Base-by-base conservation (phyloP, 139 green algal species). In the Picochlorum sp. region DNA sequence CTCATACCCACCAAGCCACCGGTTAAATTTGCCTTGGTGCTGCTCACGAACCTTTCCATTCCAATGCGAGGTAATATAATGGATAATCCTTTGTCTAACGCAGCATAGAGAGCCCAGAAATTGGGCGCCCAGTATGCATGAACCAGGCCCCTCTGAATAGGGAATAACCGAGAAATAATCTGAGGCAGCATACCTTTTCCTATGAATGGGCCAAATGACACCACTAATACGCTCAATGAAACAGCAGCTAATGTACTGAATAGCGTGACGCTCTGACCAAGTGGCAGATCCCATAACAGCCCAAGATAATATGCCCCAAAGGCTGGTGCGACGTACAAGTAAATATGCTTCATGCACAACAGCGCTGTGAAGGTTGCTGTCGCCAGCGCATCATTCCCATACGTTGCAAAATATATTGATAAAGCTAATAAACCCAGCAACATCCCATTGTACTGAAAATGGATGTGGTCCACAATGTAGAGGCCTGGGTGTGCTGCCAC, bases 381-480 rank as follows among this genome's bases (percentile, higher is more conserved):
- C 2, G 65, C 79, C 3, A 47, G 44, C 6, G 81, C 50, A 41
- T 84, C 49, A 13, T 67, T 63, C 24, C 65, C 73, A 54, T 65
- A 31, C 14, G 65, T 58, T 4, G 80, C 59, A 18, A 76, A 49
- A 14, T 65, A 34, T 14, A 95, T 56, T 0, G 85, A 88, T 73
- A 73, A 78, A 59, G 92, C 6, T 50, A 95, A 77, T 23, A 95
- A 26, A 26, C 90, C 92, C 24, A 98, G 70, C 54, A 98, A 76
- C 13, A 95, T 45, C 26, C 92, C 88, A 75, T 98, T 98, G 84
- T 98, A 98, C 77, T 98, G 92, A 63, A 98, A 98, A 72, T 98
- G 92, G 18, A 98, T 81, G 82, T 98, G 89, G 71, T 98, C 92
- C 57, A 98, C 88, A 62, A 97, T 78, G 11, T 97, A 63, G 34